These are phyloP conservation scores for Peniophora sp. DNA, from an alignment of 1,284 basidiomycete genomes.

Conservation along the genomic window DNA sequence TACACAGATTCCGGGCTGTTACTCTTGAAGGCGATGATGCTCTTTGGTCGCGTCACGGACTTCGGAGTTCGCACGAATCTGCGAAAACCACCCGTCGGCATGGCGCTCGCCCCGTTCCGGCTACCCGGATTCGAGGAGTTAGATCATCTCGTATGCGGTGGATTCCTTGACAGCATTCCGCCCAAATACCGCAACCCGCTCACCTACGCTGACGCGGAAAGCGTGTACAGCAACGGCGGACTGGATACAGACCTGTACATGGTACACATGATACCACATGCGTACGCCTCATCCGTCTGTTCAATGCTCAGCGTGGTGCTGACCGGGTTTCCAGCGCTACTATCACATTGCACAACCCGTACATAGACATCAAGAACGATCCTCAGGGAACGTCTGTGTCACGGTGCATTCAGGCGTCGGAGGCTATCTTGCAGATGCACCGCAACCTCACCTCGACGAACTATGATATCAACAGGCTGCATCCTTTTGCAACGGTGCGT, in stretches of 20 bases:
- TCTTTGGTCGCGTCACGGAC: slow-evolving; percentile 77
- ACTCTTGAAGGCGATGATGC: slow-evolving; percentile 72
- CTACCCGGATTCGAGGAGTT: slow-evolving; percentile 58
- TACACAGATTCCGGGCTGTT: slow-evolving; percentile 76
- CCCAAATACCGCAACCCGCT: slow-evolving; percentile 43
- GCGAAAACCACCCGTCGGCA: slow-evolving; percentile 49
- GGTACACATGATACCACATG: slow-evolving; percentile 76
- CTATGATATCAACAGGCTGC: slow-evolving; percentile 66
- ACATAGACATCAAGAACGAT: slow-evolving; percentile 63
- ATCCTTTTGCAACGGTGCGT: slow-evolving; percentile 73
- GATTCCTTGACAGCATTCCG: slow-evolving; percentile 65
- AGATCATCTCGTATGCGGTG: slow-evolving; percentile 54
- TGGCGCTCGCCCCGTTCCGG: slow-evolving; percentile 60
- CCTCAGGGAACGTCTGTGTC: slow-evolving; percentile 53
- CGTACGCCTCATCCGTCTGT: slow-evolving; percentile 55
- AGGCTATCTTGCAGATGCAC: slow-evolving; percentile 63
- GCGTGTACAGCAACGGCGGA: slow-evolving; percentile 35
- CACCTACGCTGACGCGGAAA: slow-evolving; percentile 45
- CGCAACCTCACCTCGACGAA: slow-evolving; percentile 70
- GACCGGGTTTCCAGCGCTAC: slow-evolving; percentile 46
- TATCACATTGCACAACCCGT: slow-evolving; percentile 77
- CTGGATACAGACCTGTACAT: slow-evolving; percentile 78
- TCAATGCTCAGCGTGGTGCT: too few relatives aligned
- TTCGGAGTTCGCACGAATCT: slow-evolving; percentile 69
- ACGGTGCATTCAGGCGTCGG: slow-evolving; percentile 66